Base-by-base conservation (phyloP, 202 grass and related monocot species). In the Setaria viridis region DNA sequence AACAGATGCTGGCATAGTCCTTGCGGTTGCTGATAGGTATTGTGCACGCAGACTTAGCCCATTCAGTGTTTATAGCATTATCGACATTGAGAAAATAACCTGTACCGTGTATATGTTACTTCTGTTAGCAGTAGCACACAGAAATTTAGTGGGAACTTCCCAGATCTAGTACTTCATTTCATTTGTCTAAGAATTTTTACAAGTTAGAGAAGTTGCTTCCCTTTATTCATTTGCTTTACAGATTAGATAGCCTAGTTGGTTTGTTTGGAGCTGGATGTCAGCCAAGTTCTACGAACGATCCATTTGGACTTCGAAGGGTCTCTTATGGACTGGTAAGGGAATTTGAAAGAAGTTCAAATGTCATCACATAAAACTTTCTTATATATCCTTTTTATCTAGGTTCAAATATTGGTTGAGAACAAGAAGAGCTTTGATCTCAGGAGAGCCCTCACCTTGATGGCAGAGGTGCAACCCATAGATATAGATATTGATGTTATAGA, bases 241-340 rank as follows among this genome's bases (percentile, higher is more conserved):
- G 95, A 86, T 88, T 98, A 84, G 95, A 98, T 90, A 98, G 93
- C 81, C 82, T 98, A 69, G 93, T 94, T 90, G 95, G 95, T 74
- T 95, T 98, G 86, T 95, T 98, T 87, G 93, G 95, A 89, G 91
- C 95, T 87, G 95, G 95, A 62, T 98, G 95, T 60, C 93, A 94
- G 49, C 93, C 95, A 91, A 98, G 89, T 91, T 98, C 93, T 59
- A 94, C 93, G 8, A 98, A 93, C 73, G 95, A 98, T 76, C 91
- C 95, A 32, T 98, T 98, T 88, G 93, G 93, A 70, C 79, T 98
- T 66, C 90, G 95, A 86, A 94, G 95, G 72, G 70, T 88, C 62
- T 94, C 95, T 67, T 98, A 98, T 88, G 95, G 95, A 84, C 39
- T 98, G 77, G 95, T 98, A 89, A 88, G 89, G 79, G 64, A 79